A percentile compares a stretch with the other conserved stretches of the same genome.
phyloP scores from a whole-genome alignment of 2,329 filamentous ascomycete genomes.

The Trichoderma sp. region DNA sequence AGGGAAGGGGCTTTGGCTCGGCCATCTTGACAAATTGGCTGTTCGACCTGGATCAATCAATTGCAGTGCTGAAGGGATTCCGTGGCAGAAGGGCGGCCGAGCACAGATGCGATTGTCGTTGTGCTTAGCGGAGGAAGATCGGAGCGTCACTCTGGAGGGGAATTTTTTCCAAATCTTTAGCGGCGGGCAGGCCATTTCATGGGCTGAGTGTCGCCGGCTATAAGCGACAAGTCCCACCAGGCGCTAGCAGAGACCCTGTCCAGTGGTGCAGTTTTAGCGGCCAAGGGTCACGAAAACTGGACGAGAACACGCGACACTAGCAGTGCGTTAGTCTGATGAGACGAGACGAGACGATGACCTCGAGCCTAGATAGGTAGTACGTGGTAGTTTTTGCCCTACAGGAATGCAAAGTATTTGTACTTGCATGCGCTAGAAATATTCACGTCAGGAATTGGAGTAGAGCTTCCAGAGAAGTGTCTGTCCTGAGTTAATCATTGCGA shows the following conservation, averaged over 20 bases:
- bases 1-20: slow-evolving; percentile 74
- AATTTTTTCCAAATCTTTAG: slow-evolving; percentile 9
- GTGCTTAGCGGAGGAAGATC: slow-evolving; percentile 19
- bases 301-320: slow-evolving; percentile 9
- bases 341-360: neutral
- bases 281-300: neutral
- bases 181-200: slow-evolving; percentile 1
- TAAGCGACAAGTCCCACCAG: slow-evolving; percentile 17
- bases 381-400: neutral
- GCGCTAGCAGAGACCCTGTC: slow-evolving; percentile 8
- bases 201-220: slow-evolving; percentile 17
- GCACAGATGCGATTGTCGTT: slow-evolving; percentile 13
- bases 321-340: neutral
- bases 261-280: neutral
- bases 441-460: neutral
- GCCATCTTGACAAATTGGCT: slow-evolving; percentile 51
- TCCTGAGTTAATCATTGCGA: neutral
- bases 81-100: slow-evolving; percentile 20
- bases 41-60: slow-evolving; percentile 1
- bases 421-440: neutral
- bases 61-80: slow-evolving; percentile 22
- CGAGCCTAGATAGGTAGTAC: neutral
- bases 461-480: neutral
- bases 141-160: slow-evolving; percentile 15
- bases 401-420: neutral